Evolutionary conservation across 108 stramenopile genomes (phyloP).

Genomic region (Hondaea fermentalgiana): DNA sequence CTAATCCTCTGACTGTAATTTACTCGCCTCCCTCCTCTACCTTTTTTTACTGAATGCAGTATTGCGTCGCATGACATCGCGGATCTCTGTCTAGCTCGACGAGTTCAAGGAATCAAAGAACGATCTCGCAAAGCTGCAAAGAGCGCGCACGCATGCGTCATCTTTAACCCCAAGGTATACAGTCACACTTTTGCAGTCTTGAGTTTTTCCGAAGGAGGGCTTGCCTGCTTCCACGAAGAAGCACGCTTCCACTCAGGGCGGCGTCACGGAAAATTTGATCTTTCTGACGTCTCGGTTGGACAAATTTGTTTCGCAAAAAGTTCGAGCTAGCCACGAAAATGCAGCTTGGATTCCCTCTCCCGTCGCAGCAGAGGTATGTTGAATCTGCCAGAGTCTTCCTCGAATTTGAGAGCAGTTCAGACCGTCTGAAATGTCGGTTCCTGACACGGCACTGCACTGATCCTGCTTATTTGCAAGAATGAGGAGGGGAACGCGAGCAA

Average conservation of each 20-base stretch:
- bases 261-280: neutral
- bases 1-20: too few relatives aligned
- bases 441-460: neutral
- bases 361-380: neutral
- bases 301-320: neutral
- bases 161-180: too few relatives aligned
- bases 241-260: too few relatives aligned
- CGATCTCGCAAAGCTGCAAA: too few relatives aligned
- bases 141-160: too few relatives aligned
- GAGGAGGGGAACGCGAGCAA: neutral
- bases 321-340: neutral
- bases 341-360: neutral
- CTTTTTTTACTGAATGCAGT: too few relatives aligned
- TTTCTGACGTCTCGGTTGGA: neutral
- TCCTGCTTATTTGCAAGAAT: neutral
- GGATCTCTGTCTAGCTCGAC: too few relatives aligned
- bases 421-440: conserved; percentile 6
- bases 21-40: too few relatives aligned
- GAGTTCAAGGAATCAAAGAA: too few relatives aligned
- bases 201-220: neutral
- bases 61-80: too few relatives aligned
- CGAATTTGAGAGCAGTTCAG: conserved; percentile 4
- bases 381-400: neutral
- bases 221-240: neutral
- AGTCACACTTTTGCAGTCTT: neutral